Percentiles rank a stretch among this genome's conserved stretches.
Evolutionary conservation across 306 rosid genomes (phyloP).

Genomic region (Quercus parvula): DNA sequence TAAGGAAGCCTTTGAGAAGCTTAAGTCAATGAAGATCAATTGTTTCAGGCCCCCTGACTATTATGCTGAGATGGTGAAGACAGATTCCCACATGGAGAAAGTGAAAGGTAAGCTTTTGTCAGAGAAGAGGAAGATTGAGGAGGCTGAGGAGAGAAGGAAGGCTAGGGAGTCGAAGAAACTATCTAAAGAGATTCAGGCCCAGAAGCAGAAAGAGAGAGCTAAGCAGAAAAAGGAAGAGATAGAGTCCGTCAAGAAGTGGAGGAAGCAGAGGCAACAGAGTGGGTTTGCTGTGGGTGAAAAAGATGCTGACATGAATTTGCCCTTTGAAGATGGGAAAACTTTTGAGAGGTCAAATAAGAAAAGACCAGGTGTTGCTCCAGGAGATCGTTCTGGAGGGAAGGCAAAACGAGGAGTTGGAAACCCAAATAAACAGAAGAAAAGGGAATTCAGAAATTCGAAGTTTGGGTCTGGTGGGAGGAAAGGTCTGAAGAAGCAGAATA

Average conservation of each 20-base stretch:
- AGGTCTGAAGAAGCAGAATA: slow-evolving; percentile 62
- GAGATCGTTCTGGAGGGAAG: slow-evolving; percentile 86
- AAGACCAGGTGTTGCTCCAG: slow-evolving; percentile 68
- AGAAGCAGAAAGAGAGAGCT: slow-evolving; percentile 76
- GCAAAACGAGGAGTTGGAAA: slow-evolving; percentile 38
- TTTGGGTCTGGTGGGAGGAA: slow-evolving; percentile 87
- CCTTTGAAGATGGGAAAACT: slow-evolving; percentile 68
- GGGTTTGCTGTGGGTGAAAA: slow-evolving; percentile 64
- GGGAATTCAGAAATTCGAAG: slow-evolving; percentile 58
- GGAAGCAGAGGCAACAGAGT: slow-evolving; percentile 90
- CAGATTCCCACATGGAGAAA: slow-evolving; percentile 77
- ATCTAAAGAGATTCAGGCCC: slow-evolving; percentile 78
- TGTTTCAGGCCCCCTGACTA: slow-evolving; percentile 82
- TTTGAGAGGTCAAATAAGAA: slow-evolving; percentile 67
- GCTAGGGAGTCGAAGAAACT: slow-evolving; percentile 76
- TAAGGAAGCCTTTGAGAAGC: slow-evolving; percentile 66
- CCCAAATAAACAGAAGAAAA: slow-evolving; percentile 47
- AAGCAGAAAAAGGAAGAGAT: slow-evolving; percentile 87
- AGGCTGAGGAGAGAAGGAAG: slow-evolving; percentile 88
- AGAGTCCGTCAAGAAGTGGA: slow-evolving; percentile 94
- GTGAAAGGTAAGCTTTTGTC: slow-evolving; percentile 68
- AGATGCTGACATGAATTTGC: slow-evolving; percentile 38
- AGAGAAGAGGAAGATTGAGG: slow-evolving; percentile 76
- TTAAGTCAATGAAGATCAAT: slow-evolving; percentile 65
- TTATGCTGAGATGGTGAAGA: slow-evolving; percentile 92